Percentiles rank a stretch among this genome's conserved stretches.
Conservation (phyloP, 257 asterid species). For the Craterostigma plantagineum region DNA sequence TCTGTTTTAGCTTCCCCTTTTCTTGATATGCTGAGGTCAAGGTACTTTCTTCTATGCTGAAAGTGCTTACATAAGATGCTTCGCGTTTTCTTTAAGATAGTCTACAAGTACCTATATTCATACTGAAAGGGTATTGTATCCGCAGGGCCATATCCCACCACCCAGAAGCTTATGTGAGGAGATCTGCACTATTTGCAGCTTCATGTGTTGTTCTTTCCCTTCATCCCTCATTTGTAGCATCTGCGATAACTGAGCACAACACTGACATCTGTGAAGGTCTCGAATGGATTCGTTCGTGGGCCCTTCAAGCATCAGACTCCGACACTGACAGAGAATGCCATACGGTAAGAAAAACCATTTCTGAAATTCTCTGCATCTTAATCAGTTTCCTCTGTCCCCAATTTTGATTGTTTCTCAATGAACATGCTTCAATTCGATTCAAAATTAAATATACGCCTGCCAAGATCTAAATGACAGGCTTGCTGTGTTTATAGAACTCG, state of each 20-base stretch:
- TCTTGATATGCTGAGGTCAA: conserved; percentile 68
- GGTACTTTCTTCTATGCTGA: conserved; percentile 17
- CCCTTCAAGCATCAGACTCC: conserved; percentile 62
- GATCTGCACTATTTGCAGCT: conserved; percentile 83
- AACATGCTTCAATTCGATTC: too few relatives aligned
- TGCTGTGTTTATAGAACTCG: neutral
- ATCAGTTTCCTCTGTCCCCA: neutral
- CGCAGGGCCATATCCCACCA: conserved; percentile 66
- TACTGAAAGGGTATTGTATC: neutral
- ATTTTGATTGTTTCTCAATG: neutral
- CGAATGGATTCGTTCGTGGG: conserved; percentile 81
- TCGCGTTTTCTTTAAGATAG: neutral
- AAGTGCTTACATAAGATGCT: neutral
- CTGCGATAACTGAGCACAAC: conserved; percentile 57
- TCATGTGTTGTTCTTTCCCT: conserved; percentile 67
- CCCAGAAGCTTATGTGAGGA: conserved; percentile 74
- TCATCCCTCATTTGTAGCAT: conserved; percentile 73
- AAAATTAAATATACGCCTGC: too few relatives aligned
- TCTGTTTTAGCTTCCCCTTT: conserved; percentile 75
- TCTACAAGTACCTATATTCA: too few relatives aligned
- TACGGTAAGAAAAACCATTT: conserved; percentile 28
- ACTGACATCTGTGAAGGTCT: conserved; percentile 56
- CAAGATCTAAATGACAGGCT: conserved; percentile 1
- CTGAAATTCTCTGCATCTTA: neutral
- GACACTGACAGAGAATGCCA: conserved; percentile 85